Conservation (phyloP, 306 rosid species). For the Hippophae tibetana region DNA sequence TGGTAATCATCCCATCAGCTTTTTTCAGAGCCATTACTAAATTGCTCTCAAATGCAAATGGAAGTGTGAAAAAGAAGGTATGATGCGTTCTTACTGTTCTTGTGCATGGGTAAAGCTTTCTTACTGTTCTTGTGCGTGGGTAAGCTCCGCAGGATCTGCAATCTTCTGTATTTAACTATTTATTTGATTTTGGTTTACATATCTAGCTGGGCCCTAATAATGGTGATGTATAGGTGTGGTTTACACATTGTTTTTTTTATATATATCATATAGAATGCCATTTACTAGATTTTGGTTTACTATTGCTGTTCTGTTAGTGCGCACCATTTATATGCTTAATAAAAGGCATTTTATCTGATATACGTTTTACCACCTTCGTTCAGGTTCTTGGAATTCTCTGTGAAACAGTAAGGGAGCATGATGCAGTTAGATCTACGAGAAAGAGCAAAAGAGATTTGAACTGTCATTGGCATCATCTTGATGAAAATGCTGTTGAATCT, state of each 20-base stretch:
- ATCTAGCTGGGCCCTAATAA: no score
- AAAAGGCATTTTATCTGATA: neutral
- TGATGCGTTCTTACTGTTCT: no score
- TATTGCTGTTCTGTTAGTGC: neutral
- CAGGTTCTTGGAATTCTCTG: slow-evolving; percentile 84
- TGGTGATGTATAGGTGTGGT: no score
- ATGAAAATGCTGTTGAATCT: slow-evolving; percentile 43
- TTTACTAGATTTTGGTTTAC: no score
- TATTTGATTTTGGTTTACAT: no score
- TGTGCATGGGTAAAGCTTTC: neutral
- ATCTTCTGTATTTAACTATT: no score
- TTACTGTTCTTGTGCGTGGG: neutral
- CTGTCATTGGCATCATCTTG: slow-evolving; percentile 43
- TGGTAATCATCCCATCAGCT: slow-evolving; percentile 49
- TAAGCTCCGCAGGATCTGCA: neutral
- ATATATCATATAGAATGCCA: no score
- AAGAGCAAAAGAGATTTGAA: slow-evolving; percentile 30
- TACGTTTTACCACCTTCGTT: slow-evolving; percentile 15
- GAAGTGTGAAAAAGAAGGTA: slow-evolving; percentile 65
- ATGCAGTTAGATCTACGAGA: slow-evolving; percentile 23
- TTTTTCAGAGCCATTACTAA: slow-evolving; percentile 51
- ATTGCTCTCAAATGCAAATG: slow-evolving; percentile 54
- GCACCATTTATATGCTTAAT: neutral
- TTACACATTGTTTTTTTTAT: no score
- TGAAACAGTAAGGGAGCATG: slow-evolving; percentile 49